These are phyloP conservation scores for Trichophyton equinum DNA, from an alignment of 2,329 filamentous ascomycete genomes.

Conservation along the genomic window DNA sequence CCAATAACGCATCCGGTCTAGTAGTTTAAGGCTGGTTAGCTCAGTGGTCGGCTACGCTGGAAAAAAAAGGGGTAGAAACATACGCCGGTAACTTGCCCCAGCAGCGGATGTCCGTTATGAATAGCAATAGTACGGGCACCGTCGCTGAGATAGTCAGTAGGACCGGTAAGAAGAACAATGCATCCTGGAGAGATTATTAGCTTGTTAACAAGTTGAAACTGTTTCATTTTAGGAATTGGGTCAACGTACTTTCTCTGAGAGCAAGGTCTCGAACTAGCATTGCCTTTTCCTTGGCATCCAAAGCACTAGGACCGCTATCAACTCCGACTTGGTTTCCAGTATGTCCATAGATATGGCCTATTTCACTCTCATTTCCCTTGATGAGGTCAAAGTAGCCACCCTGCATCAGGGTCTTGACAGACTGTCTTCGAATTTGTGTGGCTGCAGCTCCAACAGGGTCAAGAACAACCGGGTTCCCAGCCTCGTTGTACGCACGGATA, in stretches of 20 bases:
- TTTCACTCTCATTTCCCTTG: conserved; percentile 89
- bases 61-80: conserved; percentile 4
- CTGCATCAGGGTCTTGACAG: conserved; percentile 57
- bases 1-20: conserved; percentile 72
- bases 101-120: conserved; percentile 58
- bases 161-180: conserved; percentile 72
- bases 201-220: neutral
- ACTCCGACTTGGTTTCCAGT: conserved; percentile 64
- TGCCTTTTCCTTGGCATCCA: conserved; percentile 44
- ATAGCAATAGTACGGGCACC: conserved; percentile 55
- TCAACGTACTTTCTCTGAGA: conserved; percentile 41
- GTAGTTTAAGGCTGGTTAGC: neutral
- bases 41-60: neutral
- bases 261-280: conserved; percentile 55
- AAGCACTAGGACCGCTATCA: conserved; percentile 54
- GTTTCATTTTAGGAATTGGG: neutral
- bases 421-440: conserved; percentile 57
- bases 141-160: conserved; percentile 64
- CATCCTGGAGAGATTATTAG: conserved; percentile 27
- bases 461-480: conserved; percentile 62
- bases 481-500: conserved; percentile 66
- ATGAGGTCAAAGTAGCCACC: conserved; percentile 73
- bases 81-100: conserved; percentile 36
- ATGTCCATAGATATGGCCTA: conserved; percentile 56
- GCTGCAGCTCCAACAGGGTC: conserved; percentile 89